phyloP scores from a whole-genome alignment of 805 yeast genomes.

The Ogataea nitratoaversa region DNA sequence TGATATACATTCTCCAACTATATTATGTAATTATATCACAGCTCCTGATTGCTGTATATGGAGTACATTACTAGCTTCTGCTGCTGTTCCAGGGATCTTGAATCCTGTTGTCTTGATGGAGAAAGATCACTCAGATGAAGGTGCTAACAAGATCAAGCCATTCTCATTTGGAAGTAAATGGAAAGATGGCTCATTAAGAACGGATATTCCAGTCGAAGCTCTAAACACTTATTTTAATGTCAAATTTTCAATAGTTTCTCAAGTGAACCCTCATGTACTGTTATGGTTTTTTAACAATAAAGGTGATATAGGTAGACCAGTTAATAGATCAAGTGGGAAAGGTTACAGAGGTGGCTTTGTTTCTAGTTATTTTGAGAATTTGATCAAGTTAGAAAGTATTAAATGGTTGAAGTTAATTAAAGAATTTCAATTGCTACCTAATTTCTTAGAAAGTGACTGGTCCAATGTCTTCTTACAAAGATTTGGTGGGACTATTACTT shows the following conservation, averaged over 20 bases:
- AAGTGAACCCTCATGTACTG: constrained; percentile 78
- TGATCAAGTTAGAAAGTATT: constrained; percentile 66
- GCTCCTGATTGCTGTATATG: constrained; percentile 81
- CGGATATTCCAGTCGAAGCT: constrained; percentile 74
- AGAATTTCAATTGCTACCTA: constrained; percentile 63
- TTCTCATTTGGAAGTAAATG: constrained; percentile 72
- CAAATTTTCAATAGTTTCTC: constrained; percentile 72
- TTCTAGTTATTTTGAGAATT: constrained; percentile 66
- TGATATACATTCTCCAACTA: constrained; percentile 77
- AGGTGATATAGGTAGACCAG: constrained; percentile 79
- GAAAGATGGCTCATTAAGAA: constrained; percentile 75
- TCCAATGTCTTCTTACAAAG: constrained; percentile 69
- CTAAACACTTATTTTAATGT: constrained; percentile 73
- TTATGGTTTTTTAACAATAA: constrained; percentile 73
- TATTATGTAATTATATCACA: constrained; percentile 70
- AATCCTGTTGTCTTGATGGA: constrained; percentile 79
- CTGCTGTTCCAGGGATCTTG: constrained; percentile 80
- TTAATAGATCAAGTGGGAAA: constrained; percentile 50
- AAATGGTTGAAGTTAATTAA: constrained; percentile 71
- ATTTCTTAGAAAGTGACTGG: constrained; percentile 73
- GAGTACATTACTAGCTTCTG: constrained; percentile 71
- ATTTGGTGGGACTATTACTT: constrained; percentile 71
- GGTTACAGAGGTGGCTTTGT: constrained; percentile 75
- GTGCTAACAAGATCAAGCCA: constrained; percentile 42
- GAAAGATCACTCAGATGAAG: constrained; percentile 30